phyloP scores from a whole-genome alignment of 164 flowering plant species.

The Cinnamomum chago region DNA sequence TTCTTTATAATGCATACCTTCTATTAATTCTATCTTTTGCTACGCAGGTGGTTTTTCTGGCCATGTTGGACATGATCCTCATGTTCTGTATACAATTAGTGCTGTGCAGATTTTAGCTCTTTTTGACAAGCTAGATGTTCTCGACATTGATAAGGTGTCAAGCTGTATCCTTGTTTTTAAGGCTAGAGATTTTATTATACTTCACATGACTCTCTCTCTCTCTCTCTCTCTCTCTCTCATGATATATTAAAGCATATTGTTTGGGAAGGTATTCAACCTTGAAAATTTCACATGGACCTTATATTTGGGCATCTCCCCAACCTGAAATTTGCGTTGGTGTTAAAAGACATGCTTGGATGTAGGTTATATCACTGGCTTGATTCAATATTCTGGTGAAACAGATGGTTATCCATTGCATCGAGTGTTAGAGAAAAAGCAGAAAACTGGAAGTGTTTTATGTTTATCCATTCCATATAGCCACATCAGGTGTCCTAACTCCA shows the following conservation, averaged over 20 bases:
- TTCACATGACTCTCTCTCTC: no score
- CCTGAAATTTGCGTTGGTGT: background rate
- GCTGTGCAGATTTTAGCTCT: slow-evolving; percentile 87
- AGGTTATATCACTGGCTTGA: background rate
- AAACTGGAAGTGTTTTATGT: no score
- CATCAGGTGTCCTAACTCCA: background rate
- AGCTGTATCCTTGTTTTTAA: slow-evolving; percentile 60
- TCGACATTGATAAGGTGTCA: slow-evolving; percentile 62
- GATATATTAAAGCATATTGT: no score
- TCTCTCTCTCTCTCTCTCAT: no score
- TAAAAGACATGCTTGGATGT: background rate
- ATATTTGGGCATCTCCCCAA: background rate
- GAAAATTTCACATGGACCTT: no score
- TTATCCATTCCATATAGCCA: background rate
- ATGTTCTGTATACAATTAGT: slow-evolving; percentile 70
- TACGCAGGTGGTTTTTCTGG: slow-evolving; percentile 88
- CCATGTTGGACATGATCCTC: slow-evolving; percentile 89
- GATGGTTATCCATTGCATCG: no score
- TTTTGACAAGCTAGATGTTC: slow-evolving; percentile 67
- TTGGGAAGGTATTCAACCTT: background rate
- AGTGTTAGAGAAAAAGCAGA: no score
- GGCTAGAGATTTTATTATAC: background rate
- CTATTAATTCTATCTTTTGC: background rate
- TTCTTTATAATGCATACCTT: no score
- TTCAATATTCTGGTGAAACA: background rate